These are phyloP conservation scores for Phytophthora cactorum DNA, from an alignment of 352 stramenopile genomes.

Conservation along the genomic window DNA sequence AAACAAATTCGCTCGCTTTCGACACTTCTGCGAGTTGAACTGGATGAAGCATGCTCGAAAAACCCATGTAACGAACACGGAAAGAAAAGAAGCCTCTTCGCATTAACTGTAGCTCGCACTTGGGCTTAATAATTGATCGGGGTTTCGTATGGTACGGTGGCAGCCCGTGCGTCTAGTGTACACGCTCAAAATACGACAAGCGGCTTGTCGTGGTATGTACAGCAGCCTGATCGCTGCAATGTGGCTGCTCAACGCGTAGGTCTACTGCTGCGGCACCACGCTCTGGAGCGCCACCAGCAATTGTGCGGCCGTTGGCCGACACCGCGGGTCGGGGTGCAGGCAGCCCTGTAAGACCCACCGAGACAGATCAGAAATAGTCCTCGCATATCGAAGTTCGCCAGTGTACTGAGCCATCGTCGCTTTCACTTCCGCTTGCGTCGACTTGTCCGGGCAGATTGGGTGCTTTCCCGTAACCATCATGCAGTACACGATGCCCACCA, in stretches of 20 bases:
- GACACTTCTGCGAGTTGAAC: slow-evolving; percentile 66
- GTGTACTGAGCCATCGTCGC: slow-evolving; percentile 37
- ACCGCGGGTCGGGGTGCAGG: slow-evolving; percentile 68
- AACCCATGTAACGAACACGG: slow-evolving; percentile 2
- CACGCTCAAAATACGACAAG: slow-evolving; percentile 55
- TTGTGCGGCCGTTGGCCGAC: slow-evolving; percentile 65
- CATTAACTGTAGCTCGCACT: slow-evolving; percentile 20
- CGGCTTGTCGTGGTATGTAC: slow-evolving; percentile 46
- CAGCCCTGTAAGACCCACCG: slow-evolving; percentile 75
- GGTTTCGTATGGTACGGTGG: slow-evolving; percentile 38
- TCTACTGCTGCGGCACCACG: slow-evolving; percentile 38
- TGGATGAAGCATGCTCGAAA: slow-evolving; percentile 28
- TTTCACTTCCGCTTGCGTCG: slow-evolving; percentile 59
- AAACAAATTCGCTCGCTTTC: slow-evolving; percentile 65
- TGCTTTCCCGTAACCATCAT: slow-evolving; percentile 84
- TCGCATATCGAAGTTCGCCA: slow-evolving; percentile 45
- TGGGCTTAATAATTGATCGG: slow-evolving; percentile 41
- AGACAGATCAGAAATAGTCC: slow-evolving; percentile 58
- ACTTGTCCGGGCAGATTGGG: slow-evolving; percentile 69
- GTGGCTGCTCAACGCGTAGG: slow-evolving; percentile 34
- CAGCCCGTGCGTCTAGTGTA: slow-evolving; percentile 56
- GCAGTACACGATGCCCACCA: slow-evolving; percentile 80
- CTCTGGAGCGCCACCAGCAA: slow-evolving; percentile 63
- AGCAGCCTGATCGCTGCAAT: slow-evolving; percentile 36
- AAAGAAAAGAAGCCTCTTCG: slow-evolving; percentile 12